Evolutionary conservation across 2,329 filamentous ascomycete species (phyloP).

Genomic region (Ascochyta pisi): DNA sequence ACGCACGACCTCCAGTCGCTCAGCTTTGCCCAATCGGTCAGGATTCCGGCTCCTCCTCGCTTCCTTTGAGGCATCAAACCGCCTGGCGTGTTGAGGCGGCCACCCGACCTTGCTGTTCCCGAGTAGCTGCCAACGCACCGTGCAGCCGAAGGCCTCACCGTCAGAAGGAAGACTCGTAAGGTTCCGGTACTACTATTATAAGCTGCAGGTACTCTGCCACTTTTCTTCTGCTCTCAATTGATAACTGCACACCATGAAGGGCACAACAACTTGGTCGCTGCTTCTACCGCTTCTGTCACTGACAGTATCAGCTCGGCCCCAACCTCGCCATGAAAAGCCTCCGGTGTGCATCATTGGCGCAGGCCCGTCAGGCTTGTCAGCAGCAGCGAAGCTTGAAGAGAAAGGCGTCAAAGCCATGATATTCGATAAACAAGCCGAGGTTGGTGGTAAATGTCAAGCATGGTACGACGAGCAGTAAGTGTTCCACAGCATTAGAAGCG

Average conservation of each 20-base stretch:
- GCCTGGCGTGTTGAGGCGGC: conserved; percentile 38
- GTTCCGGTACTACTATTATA: conserved; percentile 30
- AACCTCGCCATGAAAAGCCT: conserved; percentile 28
- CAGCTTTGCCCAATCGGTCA: conserved; percentile 26
- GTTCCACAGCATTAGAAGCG: conserved; percentile 33
- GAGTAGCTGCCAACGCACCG: conserved; percentile 46
- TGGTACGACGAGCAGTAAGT: conserved; percentile 49
- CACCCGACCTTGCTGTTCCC: conserved; percentile 29
- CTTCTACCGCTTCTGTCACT: conserved; percentile 32
- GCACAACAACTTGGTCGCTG: conserved; percentile 32
- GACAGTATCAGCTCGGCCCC: conserved; percentile 37
- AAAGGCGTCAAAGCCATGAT: conserved; percentile 47
- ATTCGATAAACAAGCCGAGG: conserved; percentile 45
- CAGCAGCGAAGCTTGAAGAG: conserved; percentile 40
- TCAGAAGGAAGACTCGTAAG: conserved; percentile 21
- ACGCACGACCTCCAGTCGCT: conserved; percentile 32
- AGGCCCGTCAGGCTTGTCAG: conserved; percentile 47
- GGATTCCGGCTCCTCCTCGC: conserved; percentile 26
- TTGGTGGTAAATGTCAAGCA: conserved; percentile 49
- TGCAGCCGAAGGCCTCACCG: conserved; percentile 36
- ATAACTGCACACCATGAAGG: conserved; percentile 23
- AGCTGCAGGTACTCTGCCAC: conserved; percentile 32
- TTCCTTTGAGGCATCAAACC: conserved; percentile 28
- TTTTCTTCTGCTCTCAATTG: conserved; percentile 27
- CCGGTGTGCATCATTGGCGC: conserved; percentile 50